phyloP scores from a whole-genome alignment of 345 rosid genomes.

The Eucalyptus decipiens region DNA sequence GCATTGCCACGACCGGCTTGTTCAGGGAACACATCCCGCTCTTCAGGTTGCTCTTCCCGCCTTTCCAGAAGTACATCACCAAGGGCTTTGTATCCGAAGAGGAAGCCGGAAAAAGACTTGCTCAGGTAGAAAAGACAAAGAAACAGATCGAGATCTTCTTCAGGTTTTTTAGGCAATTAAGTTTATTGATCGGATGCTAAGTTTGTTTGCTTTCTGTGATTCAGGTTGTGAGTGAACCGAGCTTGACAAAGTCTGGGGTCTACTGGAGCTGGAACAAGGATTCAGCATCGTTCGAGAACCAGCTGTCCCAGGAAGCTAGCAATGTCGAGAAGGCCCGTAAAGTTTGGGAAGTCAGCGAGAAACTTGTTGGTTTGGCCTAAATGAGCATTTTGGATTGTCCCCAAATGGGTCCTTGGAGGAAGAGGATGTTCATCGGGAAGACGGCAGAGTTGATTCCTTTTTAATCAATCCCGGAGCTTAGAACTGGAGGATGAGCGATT shows the following conservation, averaged over 20 bases:
- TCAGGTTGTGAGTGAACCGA: conserved; percentile 77
- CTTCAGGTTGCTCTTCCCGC: conserved; percentile 87
- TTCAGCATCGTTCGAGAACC: conserved; percentile 92
- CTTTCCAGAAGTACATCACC: conserved; percentile 95
- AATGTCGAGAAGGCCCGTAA: conserved; percentile 77
- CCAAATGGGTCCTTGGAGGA: neutral
- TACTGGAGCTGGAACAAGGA: conserved; percentile 99
- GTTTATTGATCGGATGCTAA: neutral
- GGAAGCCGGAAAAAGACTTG: conserved; percentile 89
- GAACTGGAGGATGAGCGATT: neutral
- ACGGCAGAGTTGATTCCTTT: neutral
- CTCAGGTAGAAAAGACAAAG: conserved; percentile 46
- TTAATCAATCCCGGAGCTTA: neutral
- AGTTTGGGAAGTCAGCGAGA: conserved; percentile 96
- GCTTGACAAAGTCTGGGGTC: conserved; percentile 87
- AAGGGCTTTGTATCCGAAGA: conserved; percentile 93
- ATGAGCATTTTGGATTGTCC: neutral
- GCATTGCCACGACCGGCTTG: conserved; percentile 96
- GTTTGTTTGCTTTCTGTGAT: neutral
- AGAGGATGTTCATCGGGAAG: neutral
- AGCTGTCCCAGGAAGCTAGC: conserved; percentile 89
- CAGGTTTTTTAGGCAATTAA: neutral
- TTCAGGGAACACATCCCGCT: conserved; percentile 94
- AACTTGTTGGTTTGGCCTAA: conserved; percentile 83
- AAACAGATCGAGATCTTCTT: neutral